These are phyloP conservation scores for Lumnitzera littorea DNA, from an alignment of 345 rosid species.

Conservation along the genomic window DNA sequence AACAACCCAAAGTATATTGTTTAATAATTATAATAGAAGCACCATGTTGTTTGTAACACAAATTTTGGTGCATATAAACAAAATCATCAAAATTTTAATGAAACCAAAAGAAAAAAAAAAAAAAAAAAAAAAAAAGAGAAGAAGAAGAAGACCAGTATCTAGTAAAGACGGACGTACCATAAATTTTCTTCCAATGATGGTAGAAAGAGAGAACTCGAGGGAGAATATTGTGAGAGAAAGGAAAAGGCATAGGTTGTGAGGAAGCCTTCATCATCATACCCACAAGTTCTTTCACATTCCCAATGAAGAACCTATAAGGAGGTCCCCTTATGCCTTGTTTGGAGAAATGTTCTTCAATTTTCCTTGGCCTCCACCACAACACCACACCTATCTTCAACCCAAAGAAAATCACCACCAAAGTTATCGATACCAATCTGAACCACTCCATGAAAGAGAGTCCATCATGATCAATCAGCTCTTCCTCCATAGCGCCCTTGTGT, in stretches of 20 bases:
- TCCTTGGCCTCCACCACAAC: slow-evolving; percentile 94
- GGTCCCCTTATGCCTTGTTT: slow-evolving; percentile 96
- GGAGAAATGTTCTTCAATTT: slow-evolving; percentile 85
- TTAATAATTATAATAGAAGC: no score
- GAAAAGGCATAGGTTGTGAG: slow-evolving; percentile 80
- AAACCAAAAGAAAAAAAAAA: background rate
- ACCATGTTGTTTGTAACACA: no score
- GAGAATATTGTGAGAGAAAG: slow-evolving; percentile 94
- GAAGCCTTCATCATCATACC: slow-evolving; percentile 90
- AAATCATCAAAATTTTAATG: no score
- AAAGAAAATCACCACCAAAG: slow-evolving; percentile 22
- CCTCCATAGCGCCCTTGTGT: background rate
- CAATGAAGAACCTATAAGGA: slow-evolving; percentile 90
- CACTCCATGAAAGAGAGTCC: slow-evolving; percentile 18
- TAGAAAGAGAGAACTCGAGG: slow-evolving; percentile 93
- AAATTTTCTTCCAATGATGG: slow-evolving; percentile 94
- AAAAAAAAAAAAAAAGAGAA: background rate
- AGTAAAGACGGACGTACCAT: slow-evolving; percentile 34
- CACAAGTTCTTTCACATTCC: slow-evolving; percentile 86
- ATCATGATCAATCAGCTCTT: background rate
- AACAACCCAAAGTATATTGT: no score
- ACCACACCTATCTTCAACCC: slow-evolving; percentile 41
- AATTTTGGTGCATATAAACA: no score
- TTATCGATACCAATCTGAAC: slow-evolving; percentile 39
- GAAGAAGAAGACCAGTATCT: background rate